Base-by-base conservation (phyloP, 148 eudicot genomes). In the Fagopyrum homotropicum region DNA sequence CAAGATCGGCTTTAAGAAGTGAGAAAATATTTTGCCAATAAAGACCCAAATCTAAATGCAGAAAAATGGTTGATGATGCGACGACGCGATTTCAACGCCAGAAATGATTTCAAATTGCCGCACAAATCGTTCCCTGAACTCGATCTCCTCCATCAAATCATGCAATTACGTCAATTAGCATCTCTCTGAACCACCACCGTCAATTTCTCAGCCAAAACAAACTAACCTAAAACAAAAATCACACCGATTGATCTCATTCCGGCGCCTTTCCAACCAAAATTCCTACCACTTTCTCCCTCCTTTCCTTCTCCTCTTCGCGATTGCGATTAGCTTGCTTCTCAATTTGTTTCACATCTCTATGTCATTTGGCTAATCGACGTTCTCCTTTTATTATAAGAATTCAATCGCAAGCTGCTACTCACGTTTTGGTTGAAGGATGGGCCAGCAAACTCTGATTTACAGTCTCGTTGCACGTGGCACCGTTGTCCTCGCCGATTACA, bases 391-490 rank as follows among this genome's bases (percentile, higher is more conserved):
- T 19, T 22, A 22, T 19, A 59, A 19, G 40, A 35, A 35, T 35
- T 19, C 22, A 59, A 30, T 63, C 69, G 9, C 71, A 66, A 66
- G 9, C 71, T 4, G 8, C 45, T 64, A 14, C 12, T 66, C 71
- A 40, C 46, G 70, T 64, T 66, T 66, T 66, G 71, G 71, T 66
- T 35, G 74, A 72, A 49, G 74, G 69, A 81, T 82, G 83, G 88
- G 83, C 59, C 88, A 85, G 19, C 85, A 82, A 16, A 85, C 79
- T 49, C 78, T 85, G 78, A 80, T 85, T 78, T 82, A 82, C 80
- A 82, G 83, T 61, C 80, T 85, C 72, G 88, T 85, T 2, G 85
- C 88, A 4, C 76, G 85, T 63, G 88, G 88, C 1, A 80, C 83
- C 1, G 79, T 80, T 56, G 83, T 85, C 9, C 72, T 85, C 9